Conservation (phyloP, 192 early-diverging fungal species). For the Coemansia javaensis region DNA sequence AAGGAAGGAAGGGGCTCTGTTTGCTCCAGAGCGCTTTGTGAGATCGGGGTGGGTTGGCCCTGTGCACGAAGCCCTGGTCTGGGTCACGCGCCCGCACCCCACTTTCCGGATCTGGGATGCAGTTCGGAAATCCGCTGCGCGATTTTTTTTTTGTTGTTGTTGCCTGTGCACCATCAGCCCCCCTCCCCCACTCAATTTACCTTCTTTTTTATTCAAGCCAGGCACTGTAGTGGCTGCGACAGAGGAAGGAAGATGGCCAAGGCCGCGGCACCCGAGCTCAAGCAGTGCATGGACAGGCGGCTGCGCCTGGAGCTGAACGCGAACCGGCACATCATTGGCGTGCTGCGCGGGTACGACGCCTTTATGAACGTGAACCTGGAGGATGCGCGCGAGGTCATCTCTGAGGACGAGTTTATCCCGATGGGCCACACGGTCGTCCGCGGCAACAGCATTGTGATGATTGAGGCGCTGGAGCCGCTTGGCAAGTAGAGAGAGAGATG, state of each 20-base stretch:
- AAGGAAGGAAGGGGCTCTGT: too few relatives aligned
- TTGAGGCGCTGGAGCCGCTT: constrained; percentile 69
- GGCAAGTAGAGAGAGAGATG: constrained; percentile 6
- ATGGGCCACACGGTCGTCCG: constrained; percentile 88
- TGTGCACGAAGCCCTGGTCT: too few relatives aligned
- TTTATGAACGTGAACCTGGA: constrained; percentile 99
- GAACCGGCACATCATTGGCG: constrained; percentile 83
- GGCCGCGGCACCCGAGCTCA: constrained; percentile 62
- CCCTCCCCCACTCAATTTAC: too few relatives aligned
- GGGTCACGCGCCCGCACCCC: too few relatives aligned
- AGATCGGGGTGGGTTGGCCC: too few relatives aligned
- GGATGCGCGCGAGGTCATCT: constrained; percentile 79
- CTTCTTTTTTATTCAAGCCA: too few relatives aligned
- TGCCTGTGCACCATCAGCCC: too few relatives aligned
- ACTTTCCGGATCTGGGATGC: too few relatives aligned
- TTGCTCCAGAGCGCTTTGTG: too few relatives aligned
- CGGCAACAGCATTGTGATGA: constrained; percentile 67
- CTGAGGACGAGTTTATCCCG: constrained; percentile 57
- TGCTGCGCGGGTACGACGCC: constrained; percentile 96
- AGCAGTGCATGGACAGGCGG: constrained; percentile 87
- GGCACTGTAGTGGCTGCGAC: too few relatives aligned
- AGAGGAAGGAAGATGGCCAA: constrained; percentile 46
- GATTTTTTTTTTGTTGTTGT: too few relatives aligned
- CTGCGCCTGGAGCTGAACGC: constrained; percentile 90
- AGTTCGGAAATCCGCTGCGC: too few relatives aligned